These are phyloP conservation scores for Ceratocystis eucalypticola DNA, from an alignment of 2,329 filamentous ascomycete species.

Conservation along the genomic window DNA sequence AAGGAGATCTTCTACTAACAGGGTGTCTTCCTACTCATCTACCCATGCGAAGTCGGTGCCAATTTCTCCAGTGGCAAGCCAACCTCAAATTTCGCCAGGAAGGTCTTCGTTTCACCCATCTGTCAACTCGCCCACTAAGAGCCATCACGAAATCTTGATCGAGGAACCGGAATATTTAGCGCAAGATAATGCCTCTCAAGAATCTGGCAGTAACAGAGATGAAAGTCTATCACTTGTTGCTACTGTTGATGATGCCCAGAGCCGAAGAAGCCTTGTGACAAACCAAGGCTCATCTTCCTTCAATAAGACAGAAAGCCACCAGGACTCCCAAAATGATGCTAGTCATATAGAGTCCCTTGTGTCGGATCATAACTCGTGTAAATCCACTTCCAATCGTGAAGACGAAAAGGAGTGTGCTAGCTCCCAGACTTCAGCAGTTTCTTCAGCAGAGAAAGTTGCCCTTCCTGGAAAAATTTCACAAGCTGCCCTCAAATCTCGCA, in stretches of 20 bases:
- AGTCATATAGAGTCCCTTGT: background rate
- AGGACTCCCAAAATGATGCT: background rate
- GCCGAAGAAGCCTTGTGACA: background rate
- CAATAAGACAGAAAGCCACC: background rate
- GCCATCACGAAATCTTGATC: background rate
- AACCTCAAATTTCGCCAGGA: background rate
- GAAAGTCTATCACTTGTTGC: constrained; percentile 43
- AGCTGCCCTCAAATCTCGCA: constrained; percentile 70
- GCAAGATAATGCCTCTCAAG: background rate
- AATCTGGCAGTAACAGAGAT: constrained; percentile 24
- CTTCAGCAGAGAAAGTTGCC: constrained; percentile 43
- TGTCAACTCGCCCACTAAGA: background rate
- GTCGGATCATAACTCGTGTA: background rate
- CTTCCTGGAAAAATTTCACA: constrained; percentile 61
- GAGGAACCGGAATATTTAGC: background rate
- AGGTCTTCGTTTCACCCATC: background rate
- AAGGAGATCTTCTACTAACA: background rate
- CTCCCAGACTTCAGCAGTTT: constrained; percentile 32
- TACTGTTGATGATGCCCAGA: constrained; percentile 36
- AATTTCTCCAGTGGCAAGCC: background rate
- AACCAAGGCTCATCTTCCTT: background rate
- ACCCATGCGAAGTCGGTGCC: background rate
- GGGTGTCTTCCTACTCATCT: background rate
- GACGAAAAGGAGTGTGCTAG: constrained; percentile 25
- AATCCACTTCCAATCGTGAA: background rate